Percentiles rank a stretch among this genome's conserved stretches.
phyloP scores from a whole-genome alignment of 2,329 filamentous ascomycete genomes.

The Penicillium sp. region DNA sequence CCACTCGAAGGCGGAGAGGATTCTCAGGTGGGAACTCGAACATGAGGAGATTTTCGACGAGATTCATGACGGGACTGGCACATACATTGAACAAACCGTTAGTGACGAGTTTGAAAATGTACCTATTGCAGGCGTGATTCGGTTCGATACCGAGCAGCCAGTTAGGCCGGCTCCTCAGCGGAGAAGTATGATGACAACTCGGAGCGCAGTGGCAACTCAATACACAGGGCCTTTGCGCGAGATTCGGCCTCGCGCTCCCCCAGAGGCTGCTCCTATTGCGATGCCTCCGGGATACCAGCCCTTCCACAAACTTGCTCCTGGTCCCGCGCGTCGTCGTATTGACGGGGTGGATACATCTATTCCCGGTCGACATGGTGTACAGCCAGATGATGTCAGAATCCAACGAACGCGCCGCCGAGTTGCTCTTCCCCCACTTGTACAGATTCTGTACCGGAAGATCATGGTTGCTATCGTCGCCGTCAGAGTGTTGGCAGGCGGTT shows the following conservation, averaged over 20 bases:
- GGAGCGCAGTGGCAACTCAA: neutral
- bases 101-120: slow-evolving; percentile 39
- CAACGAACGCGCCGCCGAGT: slow-evolving; percentile 23
- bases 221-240: neutral
- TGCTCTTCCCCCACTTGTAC: slow-evolving; percentile 34
- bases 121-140: slow-evolving; percentile 42
- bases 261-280: neutral
- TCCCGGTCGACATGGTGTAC: slow-evolving; percentile 5
- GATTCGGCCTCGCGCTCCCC: neutral
- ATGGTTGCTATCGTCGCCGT: slow-evolving; percentile 53
- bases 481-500: slow-evolving; percentile 53
- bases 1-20: slow-evolving; percentile 35
- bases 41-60: slow-evolving; percentile 39
- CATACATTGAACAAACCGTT: slow-evolving; percentile 49
- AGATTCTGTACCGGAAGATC: slow-evolving; percentile 42
- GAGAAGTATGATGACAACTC: slow-evolving; percentile 17
- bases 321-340: slow-evolving; percentile 35
- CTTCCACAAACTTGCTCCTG: neutral
- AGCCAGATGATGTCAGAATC: slow-evolving; percentile 1
- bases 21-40: slow-evolving; percentile 47
- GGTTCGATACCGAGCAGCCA: slow-evolving; percentile 39
- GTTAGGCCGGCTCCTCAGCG: neutral
- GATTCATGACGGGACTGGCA: slow-evolving; percentile 27
- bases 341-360: slow-evolving; percentile 31
- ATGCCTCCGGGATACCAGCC: neutral